phyloP scores from a whole-genome alignment of 495 filamentous ascomycete genomes.

The Chaetomidium leptoderma region DNA sequence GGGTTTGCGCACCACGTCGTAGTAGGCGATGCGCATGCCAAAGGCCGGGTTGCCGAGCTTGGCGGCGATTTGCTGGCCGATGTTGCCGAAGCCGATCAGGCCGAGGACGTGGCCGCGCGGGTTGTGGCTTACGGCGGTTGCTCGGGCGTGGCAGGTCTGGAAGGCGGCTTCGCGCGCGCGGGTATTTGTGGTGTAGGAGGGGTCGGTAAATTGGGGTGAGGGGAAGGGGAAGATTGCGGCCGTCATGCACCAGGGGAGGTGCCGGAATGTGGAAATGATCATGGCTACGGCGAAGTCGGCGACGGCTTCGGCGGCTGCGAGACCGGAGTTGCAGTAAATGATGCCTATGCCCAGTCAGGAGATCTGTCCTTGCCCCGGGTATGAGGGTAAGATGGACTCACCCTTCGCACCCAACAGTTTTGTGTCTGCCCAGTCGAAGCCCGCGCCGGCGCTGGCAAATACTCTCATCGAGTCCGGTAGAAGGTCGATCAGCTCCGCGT shows the following conservation, averaged over 20 bases:
- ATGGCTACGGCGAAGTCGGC: constrained; percentile 61
- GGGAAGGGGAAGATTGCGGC: constrained; percentile 43
- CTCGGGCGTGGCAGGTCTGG: constrained; percentile 52
- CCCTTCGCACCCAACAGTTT: constrained; percentile 62
- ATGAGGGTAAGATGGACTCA: constrained; percentile 33
- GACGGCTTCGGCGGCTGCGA: constrained; percentile 64
- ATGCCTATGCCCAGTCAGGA: constrained; percentile 44
- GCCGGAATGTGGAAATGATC: constrained; percentile 62
- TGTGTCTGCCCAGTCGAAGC: constrained; percentile 74
- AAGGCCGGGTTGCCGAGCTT: constrained; percentile 55
- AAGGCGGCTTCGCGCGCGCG: constrained; percentile 37
- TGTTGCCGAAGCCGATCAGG: constrained; percentile 64
- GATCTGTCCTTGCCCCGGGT: background rate
- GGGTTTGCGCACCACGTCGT: constrained; percentile 59
- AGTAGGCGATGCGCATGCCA: constrained; percentile 65
- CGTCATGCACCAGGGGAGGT: constrained; percentile 57
- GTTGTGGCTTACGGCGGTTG: constrained; percentile 55
- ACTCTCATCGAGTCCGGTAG: constrained; percentile 62
- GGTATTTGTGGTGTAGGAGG: background rate
- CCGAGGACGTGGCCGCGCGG: constrained; percentile 53
- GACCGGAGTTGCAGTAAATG: constrained; percentile 66
- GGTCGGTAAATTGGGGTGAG: background rate
- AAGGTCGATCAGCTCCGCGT: constrained; percentile 61
- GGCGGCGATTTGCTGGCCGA: constrained; percentile 62
- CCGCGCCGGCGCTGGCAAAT: constrained; percentile 69